Base-by-base conservation (phyloP, 192 early-diverging fungal species). In the Coemansia erecta region DNA sequence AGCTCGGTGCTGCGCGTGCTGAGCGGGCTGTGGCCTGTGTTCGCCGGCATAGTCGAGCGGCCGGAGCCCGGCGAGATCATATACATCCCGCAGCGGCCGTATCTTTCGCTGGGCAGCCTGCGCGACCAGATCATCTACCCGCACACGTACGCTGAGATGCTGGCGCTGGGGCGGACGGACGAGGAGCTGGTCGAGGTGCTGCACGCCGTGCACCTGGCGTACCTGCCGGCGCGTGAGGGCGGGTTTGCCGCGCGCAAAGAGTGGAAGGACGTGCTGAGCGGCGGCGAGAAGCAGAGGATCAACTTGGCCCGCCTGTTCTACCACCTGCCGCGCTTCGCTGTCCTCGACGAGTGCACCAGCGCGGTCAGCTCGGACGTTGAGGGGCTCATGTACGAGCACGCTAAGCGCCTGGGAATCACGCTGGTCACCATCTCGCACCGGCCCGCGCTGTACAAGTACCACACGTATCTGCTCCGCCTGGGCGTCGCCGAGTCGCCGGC, bases 41-140 rank as follows among this genome's bases (percentile, higher is more conserved):
- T 91, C 82, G 92, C 85, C 24, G 86, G 90, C 53, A 80, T 84
- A 2, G 82, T 90, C 49, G 85, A 86, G 56, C 85, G 80, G 33
- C 91, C 90, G 5, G 74, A 87, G 59, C 86, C 85, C 37, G 81
- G 86, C 48, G 90, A 92, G 72, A 93, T 99, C 63, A 92, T 95
- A 63, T 99, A 98, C 81, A 92, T 99, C 51, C 95, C 97, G 26
- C 97, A 99, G 76, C 85, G 94, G 37, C 93, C 97, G 14, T 99
- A 99, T 60, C 78, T 99, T 21, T 85, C 93, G 58, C 72, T 94
- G 40, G 94, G 97, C 40, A 96, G 89, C 17, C 81, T 99, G 58
- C 87, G 97, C 24, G 95, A 98, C 72, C 94, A 97, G 84, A 83
- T 99, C 58, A 95, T 97, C 61, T 99, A 99, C 70, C 97, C 97